phyloP scores from a whole-genome alignment of 179 eudicot genomes.

The Pouteria campechiana region DNA sequence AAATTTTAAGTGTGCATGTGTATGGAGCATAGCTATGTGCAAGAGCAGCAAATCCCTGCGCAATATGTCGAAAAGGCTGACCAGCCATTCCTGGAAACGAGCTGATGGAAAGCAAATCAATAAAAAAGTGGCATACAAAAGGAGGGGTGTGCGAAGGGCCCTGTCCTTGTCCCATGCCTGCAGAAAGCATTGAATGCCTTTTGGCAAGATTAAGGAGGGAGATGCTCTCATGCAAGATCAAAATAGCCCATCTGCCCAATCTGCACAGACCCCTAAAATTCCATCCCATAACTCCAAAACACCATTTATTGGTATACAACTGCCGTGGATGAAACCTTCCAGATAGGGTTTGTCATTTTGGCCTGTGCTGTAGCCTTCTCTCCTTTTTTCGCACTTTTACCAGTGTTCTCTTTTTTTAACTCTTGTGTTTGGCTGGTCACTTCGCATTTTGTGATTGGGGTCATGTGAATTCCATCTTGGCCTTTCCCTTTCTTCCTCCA shows the following conservation, averaged over 20 bases:
- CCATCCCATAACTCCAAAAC: background rate
- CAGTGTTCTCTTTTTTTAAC: background rate
- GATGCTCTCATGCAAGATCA: conserved; percentile 1
- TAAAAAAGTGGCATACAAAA: no score
- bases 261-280: conserved; percentile 3
- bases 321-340: background rate
- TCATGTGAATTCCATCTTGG: background rate
- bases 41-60: no score
- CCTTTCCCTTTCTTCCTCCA: no score
- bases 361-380: no score
- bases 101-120: no score
- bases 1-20: no score
- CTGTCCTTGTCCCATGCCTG: conserved; percentile 5
- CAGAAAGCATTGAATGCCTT: conserved; percentile 4
- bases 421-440: background rate
- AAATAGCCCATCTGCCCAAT: background rate
- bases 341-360: no score
- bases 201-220: conserved; percentile 5
- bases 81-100: no score
- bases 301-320: background rate
- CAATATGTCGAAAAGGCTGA: no score
- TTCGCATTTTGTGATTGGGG: background rate
- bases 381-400: no score
- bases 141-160: no score
- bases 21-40: no score